phyloP scores from a whole-genome alignment of 106 monocot species.

The Acorus gramineus region DNA sequence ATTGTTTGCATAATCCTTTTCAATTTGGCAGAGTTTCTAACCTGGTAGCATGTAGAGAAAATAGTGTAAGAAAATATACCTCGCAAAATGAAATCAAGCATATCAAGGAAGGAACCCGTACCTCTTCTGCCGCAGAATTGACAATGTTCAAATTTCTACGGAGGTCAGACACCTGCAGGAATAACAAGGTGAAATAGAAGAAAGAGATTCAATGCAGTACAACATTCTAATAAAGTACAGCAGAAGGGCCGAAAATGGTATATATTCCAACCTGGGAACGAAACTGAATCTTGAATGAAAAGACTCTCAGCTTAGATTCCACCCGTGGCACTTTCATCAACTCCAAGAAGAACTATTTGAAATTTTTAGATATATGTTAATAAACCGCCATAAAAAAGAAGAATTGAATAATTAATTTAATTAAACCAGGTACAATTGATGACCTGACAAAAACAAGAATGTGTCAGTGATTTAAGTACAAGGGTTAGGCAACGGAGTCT shows the following conservation, averaged over 20 bases:
- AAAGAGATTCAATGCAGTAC: background rate
- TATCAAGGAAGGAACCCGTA: background rate
- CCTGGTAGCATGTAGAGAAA: slow-evolving; percentile 25
- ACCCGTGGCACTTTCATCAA: slow-evolving; percentile 93
- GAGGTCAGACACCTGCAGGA: slow-evolving; percentile 62
- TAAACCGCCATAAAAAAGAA: background rate
- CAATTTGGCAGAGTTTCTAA: slow-evolving; percentile 73
- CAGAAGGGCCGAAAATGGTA: background rate
- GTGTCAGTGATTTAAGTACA: too few species aligned
- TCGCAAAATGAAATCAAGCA: background rate
- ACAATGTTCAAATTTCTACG: slow-evolving; percentile 61
- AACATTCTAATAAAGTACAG: background rate
- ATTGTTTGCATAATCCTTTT: slow-evolving; percentile 98
- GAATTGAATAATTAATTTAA: background rate
- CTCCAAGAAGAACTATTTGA: slow-evolving; percentile 72
- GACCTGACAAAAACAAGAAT: too few species aligned
- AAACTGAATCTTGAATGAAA: slow-evolving; percentile 94
- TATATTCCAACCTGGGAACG: slow-evolving; percentile 41
- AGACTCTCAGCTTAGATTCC: slow-evolving; percentile 86
- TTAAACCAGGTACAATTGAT: background rate
- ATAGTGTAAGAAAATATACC: background rate
- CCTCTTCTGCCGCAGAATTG: slow-evolving; percentile 72
- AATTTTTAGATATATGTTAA: slow-evolving; percentile 3
- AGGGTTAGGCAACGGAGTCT: too few species aligned
- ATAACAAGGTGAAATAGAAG: background rate